Evolutionary conservation across 2,329 filamentous ascomycete genomes (phyloP).

Genomic region (Aspergillus pseudotamarii): DNA sequence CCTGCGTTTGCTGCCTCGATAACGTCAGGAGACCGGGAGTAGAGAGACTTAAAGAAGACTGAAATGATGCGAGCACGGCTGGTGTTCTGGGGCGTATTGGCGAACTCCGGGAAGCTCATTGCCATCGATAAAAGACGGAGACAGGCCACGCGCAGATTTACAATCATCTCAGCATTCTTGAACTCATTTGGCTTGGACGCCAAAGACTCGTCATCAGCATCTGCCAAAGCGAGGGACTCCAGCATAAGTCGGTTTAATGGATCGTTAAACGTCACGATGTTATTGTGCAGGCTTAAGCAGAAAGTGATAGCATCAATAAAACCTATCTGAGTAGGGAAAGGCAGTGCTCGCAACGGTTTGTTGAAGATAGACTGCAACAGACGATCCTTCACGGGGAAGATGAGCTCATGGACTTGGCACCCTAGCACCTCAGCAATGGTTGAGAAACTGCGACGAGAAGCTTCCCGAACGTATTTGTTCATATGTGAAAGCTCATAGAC

Average conservation of each 20-base stretch:
- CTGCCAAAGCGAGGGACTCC: slow-evolving; percentile 90
- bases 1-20: slow-evolving; percentile 93
- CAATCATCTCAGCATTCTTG: slow-evolving; percentile 91
- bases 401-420: slow-evolving; percentile 81
- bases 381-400: slow-evolving; percentile 86
- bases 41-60: slow-evolving; percentile 97
- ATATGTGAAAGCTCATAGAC: slow-evolving; percentile 90
- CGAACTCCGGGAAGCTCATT: slow-evolving; percentile 90
- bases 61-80: slow-evolving; percentile 73
- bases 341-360: slow-evolving; percentile 88
- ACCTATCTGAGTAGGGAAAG: slow-evolving; percentile 93
- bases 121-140: slow-evolving; percentile 91
- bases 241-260: slow-evolving; percentile 85
- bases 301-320: slow-evolving; percentile 98
- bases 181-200: slow-evolving; percentile 93
- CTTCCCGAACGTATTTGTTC: slow-evolving; percentile 91
- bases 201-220: slow-evolving; percentile 90
- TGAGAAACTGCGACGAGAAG: slow-evolving; percentile 77
- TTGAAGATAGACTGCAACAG: slow-evolving; percentile 91
- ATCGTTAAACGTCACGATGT: slow-evolving; percentile 91
- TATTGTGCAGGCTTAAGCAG: slow-evolving; percentile 83
- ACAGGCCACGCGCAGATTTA: slow-evolving; percentile 88
- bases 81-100: slow-evolving; percentile 69
- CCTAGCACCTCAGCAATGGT: slow-evolving; percentile 78
- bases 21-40: slow-evolving; percentile 87